Conservation (phyloP, 768 basidiomycete species). For the Collybia sp. region DNA sequence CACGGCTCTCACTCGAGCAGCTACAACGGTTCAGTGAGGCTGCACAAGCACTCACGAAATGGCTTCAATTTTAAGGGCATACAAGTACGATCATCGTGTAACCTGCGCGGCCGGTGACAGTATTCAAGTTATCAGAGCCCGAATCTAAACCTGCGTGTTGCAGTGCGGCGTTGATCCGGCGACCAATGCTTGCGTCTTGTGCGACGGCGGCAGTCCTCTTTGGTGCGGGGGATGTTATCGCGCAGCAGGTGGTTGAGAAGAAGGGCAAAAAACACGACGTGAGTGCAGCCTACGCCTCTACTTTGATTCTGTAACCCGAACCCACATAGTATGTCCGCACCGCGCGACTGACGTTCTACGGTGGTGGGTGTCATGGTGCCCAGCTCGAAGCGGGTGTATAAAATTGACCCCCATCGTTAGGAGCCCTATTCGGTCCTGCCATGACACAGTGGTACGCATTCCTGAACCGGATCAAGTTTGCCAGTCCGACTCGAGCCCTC, state of each 20-base stretch:
- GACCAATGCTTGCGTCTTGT: conserved; percentile 62
- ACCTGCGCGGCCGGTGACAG: neutral
- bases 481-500: conserved; percentile 51
- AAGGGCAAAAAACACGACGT: conserved; percentile 75
- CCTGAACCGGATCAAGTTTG: conserved; percentile 67
- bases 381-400: neutral
- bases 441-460: conserved; percentile 81
- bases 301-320: neutral
- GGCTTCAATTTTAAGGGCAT: conserved; percentile 30
- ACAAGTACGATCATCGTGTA: conserved; percentile 26
- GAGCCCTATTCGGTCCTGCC: conserved; percentile 73
- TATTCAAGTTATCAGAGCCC: neutral
- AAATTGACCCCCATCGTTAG: conserved; percentile 20
- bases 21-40: no score
- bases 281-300: conserved; percentile 17
- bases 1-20: no score
- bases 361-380: conserved; percentile 38
- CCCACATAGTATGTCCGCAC: conserved; percentile 48
- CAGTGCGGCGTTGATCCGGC: conserved; percentile 56
- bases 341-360: conserved; percentile 64
- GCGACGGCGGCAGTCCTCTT: conserved; percentile 64
- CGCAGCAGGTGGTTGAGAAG: conserved; percentile 80
- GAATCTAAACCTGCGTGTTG: neutral
- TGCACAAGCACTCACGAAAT: conserved; percentile 11
- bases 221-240: conserved; percentile 73